Conservation (phyloP, 73 alveolate genomes). For the Stentor roeselii region DNA sequence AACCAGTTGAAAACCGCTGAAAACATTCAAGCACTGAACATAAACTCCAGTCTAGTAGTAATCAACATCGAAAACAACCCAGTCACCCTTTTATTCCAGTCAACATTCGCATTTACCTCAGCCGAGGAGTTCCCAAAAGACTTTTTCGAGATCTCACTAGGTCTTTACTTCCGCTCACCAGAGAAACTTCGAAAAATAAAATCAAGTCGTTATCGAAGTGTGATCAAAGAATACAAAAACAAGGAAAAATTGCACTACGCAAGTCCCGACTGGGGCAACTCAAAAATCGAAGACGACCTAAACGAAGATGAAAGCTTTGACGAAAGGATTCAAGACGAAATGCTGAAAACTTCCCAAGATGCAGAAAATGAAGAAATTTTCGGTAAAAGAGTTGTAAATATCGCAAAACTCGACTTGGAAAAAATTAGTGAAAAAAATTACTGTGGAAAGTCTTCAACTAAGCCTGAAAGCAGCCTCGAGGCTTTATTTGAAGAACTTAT, state of each 20-base stretch:
- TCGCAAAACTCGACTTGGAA: constrained; percentile 6
- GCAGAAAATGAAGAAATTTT: neutral
- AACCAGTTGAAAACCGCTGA: neutral
- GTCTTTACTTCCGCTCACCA: constrained; percentile 4
- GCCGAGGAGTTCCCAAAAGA: neutral
- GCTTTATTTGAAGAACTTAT: constrained; percentile 17
- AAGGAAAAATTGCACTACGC: neutral
- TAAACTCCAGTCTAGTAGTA: neutral
- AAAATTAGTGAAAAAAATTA: neutral
- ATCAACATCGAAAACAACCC: neutral
- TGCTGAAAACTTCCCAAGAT: neutral
- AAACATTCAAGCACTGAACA: neutral
- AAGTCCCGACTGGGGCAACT: constrained; percentile 24
- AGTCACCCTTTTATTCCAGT: neutral
- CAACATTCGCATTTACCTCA: neutral
- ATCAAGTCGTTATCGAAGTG: constrained; percentile 21
- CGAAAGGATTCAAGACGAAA: neutral
- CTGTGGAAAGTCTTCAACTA: constrained; percentile 6
- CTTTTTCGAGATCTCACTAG: neutral
- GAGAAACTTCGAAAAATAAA: neutral
- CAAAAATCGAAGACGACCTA: neutral
- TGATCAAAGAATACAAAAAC: neutral
- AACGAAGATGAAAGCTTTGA: neutral
- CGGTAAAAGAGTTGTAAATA: neutral
- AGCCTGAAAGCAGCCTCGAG: neutral